Base-by-base conservation (phyloP, 345 rosid genomes). In the Reutealis trisperma region DNA sequence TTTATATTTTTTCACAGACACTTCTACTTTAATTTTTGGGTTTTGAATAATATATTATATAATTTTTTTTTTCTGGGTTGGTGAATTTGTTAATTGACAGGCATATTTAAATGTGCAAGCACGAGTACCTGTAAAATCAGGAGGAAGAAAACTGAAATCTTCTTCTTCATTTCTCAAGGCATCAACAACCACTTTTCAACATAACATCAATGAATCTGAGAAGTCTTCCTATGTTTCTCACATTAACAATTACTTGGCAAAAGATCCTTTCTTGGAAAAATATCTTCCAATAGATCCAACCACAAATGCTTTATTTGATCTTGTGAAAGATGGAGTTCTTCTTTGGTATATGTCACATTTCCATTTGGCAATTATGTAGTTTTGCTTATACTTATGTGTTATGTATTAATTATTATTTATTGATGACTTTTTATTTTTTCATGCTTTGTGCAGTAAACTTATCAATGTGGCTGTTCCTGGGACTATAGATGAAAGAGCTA, bases 401-500 rank as follows among this genome's bases (percentile, higher is more conserved):
- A n/a, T 22, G 60, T 34, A 63, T 68, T 57, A 75, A 62, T 67
- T 84, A 73, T 68, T 57, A 75, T 58, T 67, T 84, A 73, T 76
- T 77, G 72, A 37, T 37, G 41, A 37, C 41, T 55, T 75, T 10
- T 10, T 47, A 37, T 51, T 44, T 60, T 62, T 79, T 45, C 37
- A 77, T 76, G 42, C 37, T 76, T 85, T 27, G 18, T 90, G 89
- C 94, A 96, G 99, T 80, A 96, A 93, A 88, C 97, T 93, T 74
- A 96, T 96, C 79, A 96, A 96, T 85, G 84, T 96, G 76, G 99
- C 99, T 11, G 98, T 93, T 83, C 98, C 98, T 83, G 94, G 94
- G 74, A 96, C 98, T 72, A 96, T 96, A 44, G 99, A 96, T n/a
- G 99, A 96, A 82, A 85, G 99, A 75, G 99, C 99, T 76, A 90